Base-by-base conservation (phyloP, 352 stramenopile genomes). In the Phytophthora multivora region DNA sequence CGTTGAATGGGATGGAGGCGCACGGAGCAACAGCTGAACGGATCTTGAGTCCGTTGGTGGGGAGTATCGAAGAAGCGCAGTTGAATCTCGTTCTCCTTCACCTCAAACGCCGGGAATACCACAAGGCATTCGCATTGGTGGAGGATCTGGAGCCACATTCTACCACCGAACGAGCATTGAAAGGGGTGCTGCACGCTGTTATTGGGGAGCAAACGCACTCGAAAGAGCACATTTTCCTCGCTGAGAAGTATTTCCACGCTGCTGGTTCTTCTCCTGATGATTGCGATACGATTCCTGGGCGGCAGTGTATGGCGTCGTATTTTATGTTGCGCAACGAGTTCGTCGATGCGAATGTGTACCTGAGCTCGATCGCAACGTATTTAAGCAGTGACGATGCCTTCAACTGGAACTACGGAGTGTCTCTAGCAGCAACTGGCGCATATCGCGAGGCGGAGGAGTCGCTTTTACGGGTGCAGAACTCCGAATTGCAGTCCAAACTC, bases 381-480 rank as follows among this genome's bases (percentile, higher is more conserved):
- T 62, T 90, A 47, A 63, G 51, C 38, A 61, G 67, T 4, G 74
- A 69, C 36, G 83, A 92, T 33, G 69, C 77, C 3, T 93, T 93
- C 66, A 90, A 93, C 64, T 91, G 80, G 80, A 93, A 93, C 59
- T 90, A 90, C 57, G 84, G 80, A 2, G 28, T 90, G 13, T 77
- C 77, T 3, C 59, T 93, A 9, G 84, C 79, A n/a, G 69, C 75
- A 1, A 52, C 60, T 1, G 82, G 78, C 2, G 61, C 69, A 0
- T 91, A 69, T 40, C 45, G 46, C 3, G 80, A 91, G 35, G 84
- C 72, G 0, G 77, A 90, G 50, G 77, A 88, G 25, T 63, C 76
- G n/a, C 50, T 93, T 7, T 41, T 75, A 1, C 79, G 80, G 12
- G 77, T 90, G 2, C 64, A 81, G 18, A 82, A 63, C 16, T 19